A percentile compares a stretch with the other conserved stretches of the same genome.
phyloP scores from a whole-genome alignment of 768 basidiomycete species.

The Dentipellis fragilis region DNA sequence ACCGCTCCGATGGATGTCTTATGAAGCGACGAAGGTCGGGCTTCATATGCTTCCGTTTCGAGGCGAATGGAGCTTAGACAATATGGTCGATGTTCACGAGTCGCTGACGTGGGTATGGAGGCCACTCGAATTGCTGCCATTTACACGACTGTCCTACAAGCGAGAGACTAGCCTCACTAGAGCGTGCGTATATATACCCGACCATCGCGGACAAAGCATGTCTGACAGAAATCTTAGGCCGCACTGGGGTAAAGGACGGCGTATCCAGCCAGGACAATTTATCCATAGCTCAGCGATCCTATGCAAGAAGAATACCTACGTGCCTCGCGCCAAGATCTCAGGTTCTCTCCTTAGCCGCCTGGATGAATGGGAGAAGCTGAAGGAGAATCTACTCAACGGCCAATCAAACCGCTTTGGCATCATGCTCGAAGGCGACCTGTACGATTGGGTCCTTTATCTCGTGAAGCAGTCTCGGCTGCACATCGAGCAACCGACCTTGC shows the following conservation, averaged over 20 bases:
- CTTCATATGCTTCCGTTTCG: slow-evolving; percentile 5
- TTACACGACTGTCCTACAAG: background rate
- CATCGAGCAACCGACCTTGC: background rate
- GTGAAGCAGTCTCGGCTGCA: background rate
- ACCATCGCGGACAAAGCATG: background rate
- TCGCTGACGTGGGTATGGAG: background rate
- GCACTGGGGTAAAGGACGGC: background rate
- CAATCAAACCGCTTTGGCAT: background rate
- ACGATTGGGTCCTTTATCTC: background rate
- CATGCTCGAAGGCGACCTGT: background rate
- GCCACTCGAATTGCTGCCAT: background rate
- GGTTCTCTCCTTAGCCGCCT: too few species aligned
- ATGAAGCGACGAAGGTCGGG: slow-evolving; percentile 15
- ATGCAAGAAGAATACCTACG: background rate
- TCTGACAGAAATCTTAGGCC: background rate
- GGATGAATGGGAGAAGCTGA: background rate
- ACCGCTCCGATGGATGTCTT: slow-evolving; percentile 17
- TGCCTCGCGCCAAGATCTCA: background rate
- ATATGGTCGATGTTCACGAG: background rate
- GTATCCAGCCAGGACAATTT: background rate
- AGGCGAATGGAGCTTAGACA: background rate
- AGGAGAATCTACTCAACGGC: background rate
- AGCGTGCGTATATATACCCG: background rate
- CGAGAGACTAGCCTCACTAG: background rate
- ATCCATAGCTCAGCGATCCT: background rate